phyloP scores from a whole-genome alignment of 805 yeast genomes.

The Scheffersomyces amazonensis region DNA sequence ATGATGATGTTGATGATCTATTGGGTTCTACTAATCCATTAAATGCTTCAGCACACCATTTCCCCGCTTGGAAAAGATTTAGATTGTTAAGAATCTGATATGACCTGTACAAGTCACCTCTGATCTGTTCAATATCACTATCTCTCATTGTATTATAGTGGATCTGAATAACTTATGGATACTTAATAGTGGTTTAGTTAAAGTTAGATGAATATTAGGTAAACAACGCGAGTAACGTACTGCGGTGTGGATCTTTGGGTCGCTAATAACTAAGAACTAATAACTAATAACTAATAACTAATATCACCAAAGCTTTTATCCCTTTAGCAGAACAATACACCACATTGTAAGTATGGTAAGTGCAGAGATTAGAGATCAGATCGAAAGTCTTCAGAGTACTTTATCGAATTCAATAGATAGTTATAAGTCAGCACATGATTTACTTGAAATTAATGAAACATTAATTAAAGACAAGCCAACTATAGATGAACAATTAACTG shows the following conservation, averaged over 20 bases:
- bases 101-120: conserved; percentile 26
- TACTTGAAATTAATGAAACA: conserved; percentile 6
- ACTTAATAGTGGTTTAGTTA: neutral
- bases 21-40: conserved; percentile 49
- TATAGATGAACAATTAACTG: conserved; percentile 2
- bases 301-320: no score
- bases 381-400: neutral
- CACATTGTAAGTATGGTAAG: neutral
- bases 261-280: no score
- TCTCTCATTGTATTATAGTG: neutral
- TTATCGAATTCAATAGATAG: conserved; percentile 5
- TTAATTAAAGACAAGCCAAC: conserved; percentile 2
- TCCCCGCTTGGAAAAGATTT: conserved; percentile 66
- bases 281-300: no score
- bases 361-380: neutral
- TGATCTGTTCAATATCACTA: conserved; percentile 5
- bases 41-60: conserved; percentile 82
- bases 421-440: conserved; percentile 11
- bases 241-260: neutral
- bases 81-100: conserved; percentile 46
- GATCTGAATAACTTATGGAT: no score
- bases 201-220: neutral
- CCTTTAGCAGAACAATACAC: no score
- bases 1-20: conserved; percentile 2
- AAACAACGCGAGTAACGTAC: neutral